These are phyloP conservation scores for Phyllosticta ampelicida DNA, from an alignment of 2,329 filamentous ascomycete species.

Conservation along the genomic window DNA sequence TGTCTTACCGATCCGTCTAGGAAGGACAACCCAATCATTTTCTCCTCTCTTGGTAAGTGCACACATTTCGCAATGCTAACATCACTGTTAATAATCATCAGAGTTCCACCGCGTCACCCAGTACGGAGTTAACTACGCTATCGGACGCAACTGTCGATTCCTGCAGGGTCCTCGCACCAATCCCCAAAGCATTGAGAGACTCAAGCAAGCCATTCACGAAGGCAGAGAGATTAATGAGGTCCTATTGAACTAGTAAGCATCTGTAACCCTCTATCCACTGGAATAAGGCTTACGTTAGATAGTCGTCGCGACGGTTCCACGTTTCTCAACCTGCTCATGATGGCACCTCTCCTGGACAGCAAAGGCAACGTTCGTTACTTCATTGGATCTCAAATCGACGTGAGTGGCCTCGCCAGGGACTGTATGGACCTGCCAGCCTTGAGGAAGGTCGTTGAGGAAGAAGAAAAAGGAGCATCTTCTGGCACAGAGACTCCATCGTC, in stretches of 20 bases:
- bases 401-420: constrained; percentile 57
- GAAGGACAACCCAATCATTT: constrained; percentile 64
- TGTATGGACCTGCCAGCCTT: constrained; percentile 55
- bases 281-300: background rate
- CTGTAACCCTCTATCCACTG: background rate
- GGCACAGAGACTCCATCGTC: constrained; percentile 15
- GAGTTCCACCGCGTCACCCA: constrained; percentile 66
- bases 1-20: constrained; percentile 65
- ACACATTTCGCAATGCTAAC: background rate
- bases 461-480: constrained; percentile 19
- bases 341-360: constrained; percentile 59
- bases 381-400: constrained; percentile 62
- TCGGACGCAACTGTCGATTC: constrained; percentile 69
- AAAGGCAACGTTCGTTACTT: constrained; percentile 57
- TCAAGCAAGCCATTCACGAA: constrained; percentile 49
- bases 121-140: constrained; percentile 60
- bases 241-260: constrained; percentile 59
- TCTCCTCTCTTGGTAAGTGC: constrained; percentile 57
- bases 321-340: constrained; percentile 68
- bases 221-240: constrained; percentile 65
- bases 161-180: constrained; percentile 66
- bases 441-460: constrained; percentile 34
- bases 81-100: constrained; percentile 22
- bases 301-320: constrained; percentile 63
- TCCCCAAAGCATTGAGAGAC: constrained; percentile 47